These are phyloP conservation scores for Blastomyces percursus DNA, from an alignment of 2,329 filamentous ascomycete genomes.

Conservation along the genomic window DNA sequence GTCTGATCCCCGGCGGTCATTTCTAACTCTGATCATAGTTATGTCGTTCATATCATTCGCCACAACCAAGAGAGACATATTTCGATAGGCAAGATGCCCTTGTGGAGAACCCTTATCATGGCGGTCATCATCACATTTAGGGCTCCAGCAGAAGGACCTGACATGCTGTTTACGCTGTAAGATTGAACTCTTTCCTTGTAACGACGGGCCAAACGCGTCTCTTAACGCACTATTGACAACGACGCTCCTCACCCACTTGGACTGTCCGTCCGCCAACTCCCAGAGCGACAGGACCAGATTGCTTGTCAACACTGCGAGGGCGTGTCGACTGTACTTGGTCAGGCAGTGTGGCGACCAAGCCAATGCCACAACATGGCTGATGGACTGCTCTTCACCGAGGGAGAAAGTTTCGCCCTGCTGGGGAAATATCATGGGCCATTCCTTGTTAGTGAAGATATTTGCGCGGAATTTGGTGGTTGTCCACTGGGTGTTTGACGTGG, in stretches of 20 bases:
- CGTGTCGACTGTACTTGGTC: constrained; percentile 43
- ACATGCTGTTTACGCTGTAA: constrained; percentile 25
- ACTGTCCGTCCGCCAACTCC: constrained; percentile 37
- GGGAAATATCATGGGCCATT: constrained; percentile 40
- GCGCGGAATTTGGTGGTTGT: constrained; percentile 34
- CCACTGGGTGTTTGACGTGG: constrained; percentile 22
- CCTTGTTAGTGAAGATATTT: constrained; percentile 42
- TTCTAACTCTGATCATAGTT: constrained; percentile 21
- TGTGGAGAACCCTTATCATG: not conserved
- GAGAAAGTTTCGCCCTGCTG: constrained; percentile 41
- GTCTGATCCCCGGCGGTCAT: constrained; percentile 2
- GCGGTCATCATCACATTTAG: not conserved
- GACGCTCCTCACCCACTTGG: constrained; percentile 42
- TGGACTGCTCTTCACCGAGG: constrained; percentile 48
- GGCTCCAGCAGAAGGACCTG: constrained; percentile 35
- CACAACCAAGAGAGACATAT: constrained; percentile 25
- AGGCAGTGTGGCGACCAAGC: constrained; percentile 49
- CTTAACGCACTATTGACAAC: constrained; percentile 43
- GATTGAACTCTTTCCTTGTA: constrained; percentile 15
- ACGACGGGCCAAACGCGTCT: constrained; percentile 26
- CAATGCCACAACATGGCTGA: constrained; percentile 39
- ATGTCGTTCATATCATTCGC: constrained; percentile 33
- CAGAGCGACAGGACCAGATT: constrained; percentile 48
- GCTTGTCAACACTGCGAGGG: constrained; percentile 46
- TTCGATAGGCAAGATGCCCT: constrained; percentile 20